A percentile compares a stretch with the other conserved stretches of the same genome.
Evolutionary conservation across 306 rosid species (phyloP).

Genomic region (Sphenostylis stenocarpa): DNA sequence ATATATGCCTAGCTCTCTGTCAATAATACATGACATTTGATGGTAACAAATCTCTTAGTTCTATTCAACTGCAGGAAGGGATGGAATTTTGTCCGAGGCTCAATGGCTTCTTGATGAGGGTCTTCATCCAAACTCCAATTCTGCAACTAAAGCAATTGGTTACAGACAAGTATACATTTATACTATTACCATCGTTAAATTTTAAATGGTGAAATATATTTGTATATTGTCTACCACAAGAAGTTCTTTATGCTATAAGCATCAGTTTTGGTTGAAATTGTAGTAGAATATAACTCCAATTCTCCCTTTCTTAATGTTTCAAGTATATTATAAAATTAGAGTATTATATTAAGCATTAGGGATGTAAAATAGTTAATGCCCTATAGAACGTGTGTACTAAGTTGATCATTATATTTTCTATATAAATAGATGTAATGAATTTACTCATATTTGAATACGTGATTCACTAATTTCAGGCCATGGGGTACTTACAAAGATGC

Average conservation of each 20-base stretch:
- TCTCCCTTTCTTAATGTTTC: not conserved
- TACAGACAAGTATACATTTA: slow-evolving; percentile 75
- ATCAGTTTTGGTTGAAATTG: slow-evolving; percentile 2
- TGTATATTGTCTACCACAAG: not conserved
- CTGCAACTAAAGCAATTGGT: slow-evolving; percentile 89
- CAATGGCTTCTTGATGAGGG: slow-evolving; percentile 84
- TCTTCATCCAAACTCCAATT: slow-evolving; percentile 83
- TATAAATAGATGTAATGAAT: not conserved
- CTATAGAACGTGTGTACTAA: not conserved
- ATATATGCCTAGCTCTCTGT: slow-evolving; percentile 15
- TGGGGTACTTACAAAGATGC: slow-evolving; percentile 85
- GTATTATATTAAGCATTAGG: not conserved
- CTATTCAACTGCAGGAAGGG: slow-evolving; percentile 55
- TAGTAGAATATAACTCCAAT: not conserved
- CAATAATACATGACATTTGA: not conserved
- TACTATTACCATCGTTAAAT: slow-evolving; percentile 23
- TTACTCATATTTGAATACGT: slow-evolving; percentile 21
- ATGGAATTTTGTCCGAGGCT: slow-evolving; percentile 81
- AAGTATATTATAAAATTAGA: not conserved
- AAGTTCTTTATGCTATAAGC: not conserved
- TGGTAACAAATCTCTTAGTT: slow-evolving; percentile 22
- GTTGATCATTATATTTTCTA: slow-evolving; percentile 23
- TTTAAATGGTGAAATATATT: not conserved
- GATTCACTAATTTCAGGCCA: slow-evolving; percentile 61
- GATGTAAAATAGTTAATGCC: not conserved